These are phyloP conservation scores for Paecilomyces sp. DNA, from an alignment of 2,329 filamentous ascomycete genomes.

Conservation along the genomic window DNA sequence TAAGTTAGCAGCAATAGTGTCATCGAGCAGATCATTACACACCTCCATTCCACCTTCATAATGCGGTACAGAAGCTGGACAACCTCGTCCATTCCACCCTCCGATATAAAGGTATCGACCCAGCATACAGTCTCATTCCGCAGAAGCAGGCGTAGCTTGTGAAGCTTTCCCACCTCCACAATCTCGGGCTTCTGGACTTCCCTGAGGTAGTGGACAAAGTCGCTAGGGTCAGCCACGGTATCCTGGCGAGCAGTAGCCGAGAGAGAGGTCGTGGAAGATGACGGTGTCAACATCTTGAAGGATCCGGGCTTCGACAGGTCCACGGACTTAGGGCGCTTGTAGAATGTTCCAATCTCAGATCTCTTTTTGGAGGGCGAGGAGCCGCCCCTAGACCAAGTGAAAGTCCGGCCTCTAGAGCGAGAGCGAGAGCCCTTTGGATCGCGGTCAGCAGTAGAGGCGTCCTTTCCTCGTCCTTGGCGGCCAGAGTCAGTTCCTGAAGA, in stretches of 20 bases:
- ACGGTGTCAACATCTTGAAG: conserved; percentile 47
- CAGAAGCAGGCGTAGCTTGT: conserved; percentile 82
- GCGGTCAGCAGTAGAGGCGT: conserved; percentile 24
- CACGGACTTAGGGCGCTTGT: conserved; percentile 65
- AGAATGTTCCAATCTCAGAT: conserved; percentile 56
- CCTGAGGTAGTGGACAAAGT: conserved; percentile 79
- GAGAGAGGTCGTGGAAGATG: conserved; percentile 46
- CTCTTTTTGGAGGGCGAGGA: conserved; percentile 70
- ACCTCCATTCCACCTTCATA: conserved; percentile 95
- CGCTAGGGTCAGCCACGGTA: conserved; percentile 65
- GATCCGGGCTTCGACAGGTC: conserved; percentile 60
- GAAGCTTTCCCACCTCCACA: conserved; percentile 88
- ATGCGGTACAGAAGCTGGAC: conserved; percentile 82
- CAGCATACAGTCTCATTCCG: conserved; percentile 93
- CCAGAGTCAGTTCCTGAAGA: conserved; percentile 17
- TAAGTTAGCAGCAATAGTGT: background rate
- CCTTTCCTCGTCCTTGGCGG: conserved; percentile 36
- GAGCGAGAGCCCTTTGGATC: conserved; percentile 40
- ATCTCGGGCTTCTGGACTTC: conserved; percentile 74
- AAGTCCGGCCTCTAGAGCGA: conserved; percentile 63
- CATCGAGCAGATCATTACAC: conserved; percentile 23
- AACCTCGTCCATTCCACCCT: conserved; percentile 89
- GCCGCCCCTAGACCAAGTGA: conserved; percentile 68
- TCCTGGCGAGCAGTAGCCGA: conserved; percentile 63
- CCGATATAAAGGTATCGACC: conserved; percentile 85